phyloP scores from a whole-genome alignment of 2,329 filamentous ascomycete species.

The Alternaria gansuensis region DNA sequence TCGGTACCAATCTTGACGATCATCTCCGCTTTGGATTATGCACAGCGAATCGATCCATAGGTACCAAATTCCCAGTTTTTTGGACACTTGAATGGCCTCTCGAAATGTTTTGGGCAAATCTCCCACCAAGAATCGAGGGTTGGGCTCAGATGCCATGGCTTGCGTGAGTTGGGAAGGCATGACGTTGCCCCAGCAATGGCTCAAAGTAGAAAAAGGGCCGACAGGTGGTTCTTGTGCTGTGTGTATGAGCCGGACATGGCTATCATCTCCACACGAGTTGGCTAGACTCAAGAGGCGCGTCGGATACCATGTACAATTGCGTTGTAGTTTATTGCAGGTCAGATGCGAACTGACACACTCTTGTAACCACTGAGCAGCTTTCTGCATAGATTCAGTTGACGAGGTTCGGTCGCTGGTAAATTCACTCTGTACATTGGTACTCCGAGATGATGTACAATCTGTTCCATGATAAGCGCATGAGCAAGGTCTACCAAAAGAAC shows the following conservation, averaged over 20 bases:
- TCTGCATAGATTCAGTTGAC: background rate
- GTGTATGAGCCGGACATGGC: constrained; percentile 11
- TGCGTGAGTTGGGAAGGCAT: constrained; percentile 13
- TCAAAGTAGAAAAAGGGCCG: constrained; percentile 18
- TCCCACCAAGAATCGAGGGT: background rate
- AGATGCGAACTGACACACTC: constrained; percentile 7
- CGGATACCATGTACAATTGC: constrained; percentile 9
- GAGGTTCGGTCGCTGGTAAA: background rate
- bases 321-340: background rate
- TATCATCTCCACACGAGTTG: background rate
- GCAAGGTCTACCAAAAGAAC: background rate
- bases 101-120: constrained; percentile 27
- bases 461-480: background rate
- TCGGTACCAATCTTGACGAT: constrained; percentile 11
- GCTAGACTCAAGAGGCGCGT: constrained; percentile 20
- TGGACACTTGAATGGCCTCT: constrained; percentile 28
- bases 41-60: constrained; percentile 32
- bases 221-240: constrained; percentile 1
- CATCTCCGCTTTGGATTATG: constrained; percentile 13
- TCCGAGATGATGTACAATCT: no score
- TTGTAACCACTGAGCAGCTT: constrained; percentile 7
- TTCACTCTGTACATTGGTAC: background rate
- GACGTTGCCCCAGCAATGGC: constrained; percentile 20
- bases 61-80: constrained; percentile 24
- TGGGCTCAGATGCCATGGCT: background rate